A percentile compares a stretch with the other conserved stretches of the same genome.
Evolutionary conservation across 371 early-diverging fungal genomes (phyloP).

Genomic region (Gilbertella persicaria): DNA sequence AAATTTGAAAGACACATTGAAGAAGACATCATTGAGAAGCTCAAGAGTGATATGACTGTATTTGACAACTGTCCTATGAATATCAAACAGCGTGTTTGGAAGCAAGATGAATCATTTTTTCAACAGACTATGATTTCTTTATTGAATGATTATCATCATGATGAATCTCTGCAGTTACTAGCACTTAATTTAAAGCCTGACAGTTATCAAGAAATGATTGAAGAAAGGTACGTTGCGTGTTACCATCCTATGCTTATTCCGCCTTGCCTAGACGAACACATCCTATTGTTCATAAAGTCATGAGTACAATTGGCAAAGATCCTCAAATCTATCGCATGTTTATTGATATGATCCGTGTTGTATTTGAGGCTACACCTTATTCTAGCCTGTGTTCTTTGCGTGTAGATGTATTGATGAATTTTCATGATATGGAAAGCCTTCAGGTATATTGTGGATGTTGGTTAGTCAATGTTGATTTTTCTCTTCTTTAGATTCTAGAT

Average conservation of each 20-base stretch:
- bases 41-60: conserved; percentile 46
- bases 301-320: conserved; percentile 57
- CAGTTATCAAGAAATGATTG: conserved; percentile 50
- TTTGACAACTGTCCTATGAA: conserved; percentile 53
- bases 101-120: conserved; percentile 47
- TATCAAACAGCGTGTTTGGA: conserved; percentile 52
- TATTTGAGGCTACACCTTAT: conserved; percentile 60
- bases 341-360: conserved; percentile 56
- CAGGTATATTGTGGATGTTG: conserved; percentile 38
- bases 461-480: no score
- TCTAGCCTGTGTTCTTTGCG: conserved; percentile 65
- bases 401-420: conserved; percentile 69
- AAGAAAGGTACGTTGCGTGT: conserved; percentile 37
- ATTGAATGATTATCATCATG: conserved; percentile 47
- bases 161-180: conserved; percentile 39
- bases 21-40: conserved; percentile 48
- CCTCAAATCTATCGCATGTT: conserved; percentile 61
- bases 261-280: conserved; percentile 50
- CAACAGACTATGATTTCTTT: conserved; percentile 41
- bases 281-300: conserved; percentile 50
- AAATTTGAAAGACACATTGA: conserved; percentile 55
- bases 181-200: conserved; percentile 53
- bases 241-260: not conserved
- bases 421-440: conserved; percentile 61
- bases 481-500: conserved; percentile 28